Evolutionary conservation across 2,329 filamentous ascomycete genomes (phyloP).

Genomic region (Stylonectria norvegica): DNA sequence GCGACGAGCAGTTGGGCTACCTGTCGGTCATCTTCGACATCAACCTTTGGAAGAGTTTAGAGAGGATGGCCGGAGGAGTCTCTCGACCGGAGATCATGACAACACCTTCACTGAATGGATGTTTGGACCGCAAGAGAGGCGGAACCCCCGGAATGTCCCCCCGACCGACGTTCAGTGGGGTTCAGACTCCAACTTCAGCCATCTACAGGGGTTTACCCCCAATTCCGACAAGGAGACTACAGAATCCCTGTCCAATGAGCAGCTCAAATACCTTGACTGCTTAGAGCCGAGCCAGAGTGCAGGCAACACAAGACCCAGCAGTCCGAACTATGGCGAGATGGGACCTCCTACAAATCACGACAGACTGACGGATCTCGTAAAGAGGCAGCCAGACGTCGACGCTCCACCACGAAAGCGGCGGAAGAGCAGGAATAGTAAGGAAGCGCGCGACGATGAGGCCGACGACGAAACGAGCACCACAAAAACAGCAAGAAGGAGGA

Average conservation of each 20-base stretch:
- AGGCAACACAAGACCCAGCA: constrained; percentile 57
- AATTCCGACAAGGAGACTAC: constrained; percentile 54
- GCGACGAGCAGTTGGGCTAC: constrained; percentile 31
- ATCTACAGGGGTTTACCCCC: constrained; percentile 56
- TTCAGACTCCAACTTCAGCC: constrained; percentile 62
- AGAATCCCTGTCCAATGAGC: constrained; percentile 53
- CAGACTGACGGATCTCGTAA: constrained; percentile 21
- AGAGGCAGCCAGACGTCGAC: constrained; percentile 37
- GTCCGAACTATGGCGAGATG: constrained; percentile 39
- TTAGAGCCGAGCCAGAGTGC: constrained; percentile 57
- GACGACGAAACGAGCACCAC: constrained; percentile 34
- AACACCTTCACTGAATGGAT: constrained; percentile 42
- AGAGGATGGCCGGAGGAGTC: constrained; percentile 36
- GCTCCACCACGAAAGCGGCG: constrained; percentile 49
- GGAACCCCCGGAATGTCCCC: constrained; percentile 33
- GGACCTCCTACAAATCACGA: constrained; percentile 9
- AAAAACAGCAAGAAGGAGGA: constrained; percentile 43
- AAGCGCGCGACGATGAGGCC: constrained; percentile 38
- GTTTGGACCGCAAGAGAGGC: constrained; percentile 32
- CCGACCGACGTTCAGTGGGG: constrained; percentile 59
- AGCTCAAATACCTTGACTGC: constrained; percentile 55
- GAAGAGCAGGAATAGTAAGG: constrained; percentile 51
- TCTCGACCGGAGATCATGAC: constrained; percentile 30
- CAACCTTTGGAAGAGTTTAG: constrained; percentile 43
- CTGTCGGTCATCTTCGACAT: constrained; percentile 41